Evolutionary conservation across 2,329 filamentous ascomycete species (phyloP), one percentile per base, ranked within the genome.

Genomic region (Calonectria ilicicola): DNA sequence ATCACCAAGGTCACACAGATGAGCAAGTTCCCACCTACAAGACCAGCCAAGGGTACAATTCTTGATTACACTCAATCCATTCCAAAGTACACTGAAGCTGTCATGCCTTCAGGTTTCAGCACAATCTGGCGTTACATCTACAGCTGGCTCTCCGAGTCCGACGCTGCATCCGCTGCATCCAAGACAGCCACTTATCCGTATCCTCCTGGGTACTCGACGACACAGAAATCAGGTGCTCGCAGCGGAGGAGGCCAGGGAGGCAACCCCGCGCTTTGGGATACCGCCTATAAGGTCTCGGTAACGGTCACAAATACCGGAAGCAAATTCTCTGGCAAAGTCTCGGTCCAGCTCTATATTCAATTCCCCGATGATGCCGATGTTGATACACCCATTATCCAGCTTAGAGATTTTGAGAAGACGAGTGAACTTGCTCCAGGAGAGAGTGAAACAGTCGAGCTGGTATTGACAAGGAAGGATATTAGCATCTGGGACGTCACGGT

Each of bases 361-460:
- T 87, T 85, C 69, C 86, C 87, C 0, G 78, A 75, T 2, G 79
- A 75, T 51, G 76, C 76, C 19, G 69, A 68, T 17, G 83, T 87
- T 46, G 92, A 95, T 32, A 95, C 94, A 65, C 93, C 93, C 0
- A 82, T 91, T 2, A 88, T 88, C 69, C 91, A 92, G n/a, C 86
- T 95, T 23, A 89, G 94, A 17, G 93, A 93, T 35, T 95, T 95
- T 79, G 91, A 93, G 74, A 95, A 95, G 85, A 85, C 94, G 2
- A 67, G 73, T 15, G 81, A 84, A 29, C 82, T 95, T 19, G 84
- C 87, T 5, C 86, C 88, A 0, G 91, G 90, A 0, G 85, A 91
- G 79, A 87, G 82, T 4, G 82, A 83, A 69, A 87, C 83, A 0
- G 88, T 95, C 0, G 85, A 87, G 23, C 86, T 95, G 77, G 83